Evolutionary conservation across 1,284 basidiomycete species (phyloP).

Genomic region (Fomitopsis pinicola): DNA sequence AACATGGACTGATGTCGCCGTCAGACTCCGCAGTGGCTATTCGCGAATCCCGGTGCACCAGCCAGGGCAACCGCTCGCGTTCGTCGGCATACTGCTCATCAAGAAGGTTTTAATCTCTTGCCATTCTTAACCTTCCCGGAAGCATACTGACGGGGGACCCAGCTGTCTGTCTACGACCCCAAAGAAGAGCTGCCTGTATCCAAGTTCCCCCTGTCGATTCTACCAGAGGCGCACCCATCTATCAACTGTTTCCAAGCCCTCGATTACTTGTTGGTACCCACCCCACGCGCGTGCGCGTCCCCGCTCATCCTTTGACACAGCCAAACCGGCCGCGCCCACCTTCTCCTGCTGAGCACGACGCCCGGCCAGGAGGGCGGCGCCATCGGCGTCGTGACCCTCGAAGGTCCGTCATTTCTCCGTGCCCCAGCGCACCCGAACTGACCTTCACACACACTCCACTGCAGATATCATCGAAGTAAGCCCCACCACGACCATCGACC

Average conservation of each 20-base stretch:
- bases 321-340: conserved; percentile 94
- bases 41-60: conserved; percentile 93
- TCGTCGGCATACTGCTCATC: conserved; percentile 84
- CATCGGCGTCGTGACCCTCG: conserved; percentile 77
- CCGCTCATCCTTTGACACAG: conserved; percentile 32
- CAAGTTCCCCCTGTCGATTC: conserved; percentile 70
- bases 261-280: conserved; percentile 70
- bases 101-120: conserved; percentile 55
- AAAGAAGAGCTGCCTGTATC: conserved; percentile 75
- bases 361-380: conserved; percentile 82
- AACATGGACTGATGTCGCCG: conserved; percentile 1
- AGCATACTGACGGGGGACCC: conserved; percentile 1
- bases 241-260: conserved; percentile 86
- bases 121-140: not conserved
- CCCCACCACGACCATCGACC: not conserved
- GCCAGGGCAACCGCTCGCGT: conserved; percentile 69
- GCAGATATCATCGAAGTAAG: conserved; percentile 66
- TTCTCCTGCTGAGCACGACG: conserved; percentile 82
- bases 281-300: not conserved
- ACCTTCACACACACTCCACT: not conserved
- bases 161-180: conserved; percentile 91
- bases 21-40: conserved; percentile 76
- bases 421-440: not conserved
- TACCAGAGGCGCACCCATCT: conserved; percentile 86
- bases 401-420: conserved; percentile 41